Base-by-base conservation (phyloP, 345 rosid species). In the Limnanthes douglasii region DNA sequence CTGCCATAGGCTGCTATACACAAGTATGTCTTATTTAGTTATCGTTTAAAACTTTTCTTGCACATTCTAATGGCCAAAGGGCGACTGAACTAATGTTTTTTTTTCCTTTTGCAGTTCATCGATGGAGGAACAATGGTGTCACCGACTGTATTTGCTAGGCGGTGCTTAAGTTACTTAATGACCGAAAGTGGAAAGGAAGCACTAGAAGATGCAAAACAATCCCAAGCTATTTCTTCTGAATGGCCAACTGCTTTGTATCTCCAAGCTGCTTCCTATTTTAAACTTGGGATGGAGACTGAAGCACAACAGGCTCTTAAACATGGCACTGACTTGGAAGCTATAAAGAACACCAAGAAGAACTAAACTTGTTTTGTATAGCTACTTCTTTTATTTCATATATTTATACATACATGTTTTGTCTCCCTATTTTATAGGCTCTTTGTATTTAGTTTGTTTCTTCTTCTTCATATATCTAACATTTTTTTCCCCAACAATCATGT, bases 161-260 rank as follows among this genome's bases (percentile, higher is more conserved):
- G 97, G 43, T 83, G 95, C 69, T 63, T 90, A 26, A 77, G 78
- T 27, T 75, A 80, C 68, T 43, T 90, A 66, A 75, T 73, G 65
- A 73, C 30, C 6, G 79, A 74, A 24, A 68, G 66, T 94, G 59
- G 71, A 34, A 69, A 71, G 15, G 78, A 77, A 55, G 98, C 96
- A 30, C 72, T 84, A 8, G 78, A 84, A 17, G 96, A 90, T 44
- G 94, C 96, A 0, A 74, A 72, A 86, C 95, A 77, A 53, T 84
- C 96, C 8, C 92, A 72, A 45, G 84, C 55, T 17, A 53, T 70
- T 15, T 79, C 98, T 18, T 94, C 96, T 0, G 92, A 77, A 38
- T 84, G 72, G 88, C 66, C 81, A 12, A 70, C 73, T 11, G 88
- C 94, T 18, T 61, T 76, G 14, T 84, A 90, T 46, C 81, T 84